Base-by-base conservation (phyloP, 1,284 basidiomycete species). In the Singerocomus inundabilis region DNA sequence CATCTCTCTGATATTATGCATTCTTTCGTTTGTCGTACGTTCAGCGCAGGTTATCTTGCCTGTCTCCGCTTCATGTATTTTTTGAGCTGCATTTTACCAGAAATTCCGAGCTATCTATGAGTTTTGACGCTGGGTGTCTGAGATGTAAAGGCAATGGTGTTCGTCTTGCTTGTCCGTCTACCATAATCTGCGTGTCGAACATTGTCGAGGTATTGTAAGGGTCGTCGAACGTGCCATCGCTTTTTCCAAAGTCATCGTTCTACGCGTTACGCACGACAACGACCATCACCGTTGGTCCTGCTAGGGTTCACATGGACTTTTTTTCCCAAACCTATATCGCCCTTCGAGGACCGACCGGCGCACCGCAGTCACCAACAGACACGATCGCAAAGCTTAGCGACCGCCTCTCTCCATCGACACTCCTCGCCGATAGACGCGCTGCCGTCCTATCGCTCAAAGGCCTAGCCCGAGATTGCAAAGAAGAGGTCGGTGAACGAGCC, bases 361-460 rank as follows among this genome's bases (percentile, higher is more conserved):
- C 80, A 38, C 84, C 85, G 2, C 93, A 97, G 68, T 90, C 88
- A 0, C 81, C 94, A 1, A 73, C 80, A 15, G 91, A 93, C 53
- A 94, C 93, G 16, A 91, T 98, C 60, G 79, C 82, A 40, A 86
- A 88, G 57, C 86, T 98, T 52, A 88, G 88, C 56, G 93, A 97
- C 66, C 78, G 93, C 43, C 84, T 99, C 32, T 87, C 91, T 28
- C 91, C 92, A 12, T 82, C 88, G 2, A 87, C 90, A 0, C 81
- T 91, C 31, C 82, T 94, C 31, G 88, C 94, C 37, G 96, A 98
- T 72, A 80, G 95, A 58, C 82, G 93, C 45, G 95, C 95, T 16
- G 90, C 95, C 0, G 86, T 99, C 9, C 76, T 98, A 37, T 84
- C 93, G 1, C 80, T 99, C 59, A 98, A 98, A 68, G 94, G 94